Conservation (phyloP, 345 rosid genomes). For the Sisymbrium altissimum region DNA sequence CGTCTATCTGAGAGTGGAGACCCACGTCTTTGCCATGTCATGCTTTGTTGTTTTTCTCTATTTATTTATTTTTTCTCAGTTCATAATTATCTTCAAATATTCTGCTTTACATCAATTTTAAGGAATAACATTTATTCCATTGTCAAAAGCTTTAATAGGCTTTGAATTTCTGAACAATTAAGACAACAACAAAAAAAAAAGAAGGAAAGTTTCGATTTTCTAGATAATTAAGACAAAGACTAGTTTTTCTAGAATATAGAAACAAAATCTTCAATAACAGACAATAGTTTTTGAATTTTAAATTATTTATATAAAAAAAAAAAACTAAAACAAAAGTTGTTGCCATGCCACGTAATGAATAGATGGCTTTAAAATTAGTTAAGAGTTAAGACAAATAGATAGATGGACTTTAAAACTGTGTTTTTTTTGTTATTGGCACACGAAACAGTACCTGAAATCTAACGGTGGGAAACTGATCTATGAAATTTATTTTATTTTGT, state of each 20-base stretch:
- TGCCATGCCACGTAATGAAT: not conserved
- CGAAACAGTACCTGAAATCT: conserved; percentile 12
- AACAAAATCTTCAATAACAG: not conserved
- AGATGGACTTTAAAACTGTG: too few relatives aligned
- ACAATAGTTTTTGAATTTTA: too few relatives aligned
- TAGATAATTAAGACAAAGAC: not conserved
- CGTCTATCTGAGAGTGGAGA: conserved; percentile 22
- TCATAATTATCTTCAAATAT: not conserved
- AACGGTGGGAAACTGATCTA: not conserved
- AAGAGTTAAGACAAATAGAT: not conserved
- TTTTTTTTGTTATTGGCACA: not conserved
- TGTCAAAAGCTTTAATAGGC: not conserved
- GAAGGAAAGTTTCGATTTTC: not conserved
- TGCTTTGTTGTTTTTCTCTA: not conserved
- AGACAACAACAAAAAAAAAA: not conserved
- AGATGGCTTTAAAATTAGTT: not conserved
- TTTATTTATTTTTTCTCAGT: not conserved
- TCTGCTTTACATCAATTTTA: not conserved
- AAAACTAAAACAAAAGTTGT: not conserved
- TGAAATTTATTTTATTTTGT: not conserved
- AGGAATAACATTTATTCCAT: not conserved
- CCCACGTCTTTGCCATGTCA: conserved; percentile 35
- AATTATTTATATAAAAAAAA: too few relatives aligned
- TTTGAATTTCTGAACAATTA: not conserved
- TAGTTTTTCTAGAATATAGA: not conserved